These are phyloP conservation scores for Celoporthe dispersa DNA, from an alignment of 2,329 filamentous ascomycete genomes.

Conservation along the genomic window DNA sequence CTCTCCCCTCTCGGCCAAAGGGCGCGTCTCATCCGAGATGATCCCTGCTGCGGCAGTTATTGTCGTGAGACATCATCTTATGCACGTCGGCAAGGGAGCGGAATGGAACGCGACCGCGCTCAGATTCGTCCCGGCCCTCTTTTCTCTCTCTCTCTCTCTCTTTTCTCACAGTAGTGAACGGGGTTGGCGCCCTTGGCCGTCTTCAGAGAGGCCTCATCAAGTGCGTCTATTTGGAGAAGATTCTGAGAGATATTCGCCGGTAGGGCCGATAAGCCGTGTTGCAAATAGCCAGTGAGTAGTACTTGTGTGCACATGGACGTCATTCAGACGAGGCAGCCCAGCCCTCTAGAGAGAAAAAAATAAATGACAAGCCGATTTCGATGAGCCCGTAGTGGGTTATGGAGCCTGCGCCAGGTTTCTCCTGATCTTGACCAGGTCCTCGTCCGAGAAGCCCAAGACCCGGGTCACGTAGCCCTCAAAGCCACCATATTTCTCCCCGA, in stretches of 20 bases:
- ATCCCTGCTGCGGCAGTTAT: not conserved
- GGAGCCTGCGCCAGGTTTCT: conserved; percentile 44
- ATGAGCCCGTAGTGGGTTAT: not conserved
- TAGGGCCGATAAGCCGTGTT: not conserved
- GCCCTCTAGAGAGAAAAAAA: not conserved
- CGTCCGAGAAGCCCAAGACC: conserved; percentile 49
- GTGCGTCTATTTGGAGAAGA: not conserved
- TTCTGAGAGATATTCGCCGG: not conserved
- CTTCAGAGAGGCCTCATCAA: not conserved
- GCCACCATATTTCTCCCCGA: conserved; percentile 51
- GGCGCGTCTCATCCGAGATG: not conserved
- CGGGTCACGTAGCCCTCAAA: conserved; percentile 53
- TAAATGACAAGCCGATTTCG: not conserved
- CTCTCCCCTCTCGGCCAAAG: not conserved
- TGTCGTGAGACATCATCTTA: not conserved
- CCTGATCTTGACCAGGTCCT: conserved; percentile 53
- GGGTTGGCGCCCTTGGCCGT: not conserved
- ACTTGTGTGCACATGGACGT: not conserved
- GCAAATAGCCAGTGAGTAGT: not conserved
- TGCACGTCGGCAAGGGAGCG: not conserved
- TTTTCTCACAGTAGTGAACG: not conserved
- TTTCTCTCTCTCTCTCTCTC: not conserved
- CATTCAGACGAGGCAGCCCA: not conserved
- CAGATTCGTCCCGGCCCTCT: not conserved
- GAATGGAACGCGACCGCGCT: not conserved